A percentile compares a stretch with the other conserved stretches of the same genome.
Conservation (phyloP, 345 rosid species). For the Eucalyptus regnans region DNA sequence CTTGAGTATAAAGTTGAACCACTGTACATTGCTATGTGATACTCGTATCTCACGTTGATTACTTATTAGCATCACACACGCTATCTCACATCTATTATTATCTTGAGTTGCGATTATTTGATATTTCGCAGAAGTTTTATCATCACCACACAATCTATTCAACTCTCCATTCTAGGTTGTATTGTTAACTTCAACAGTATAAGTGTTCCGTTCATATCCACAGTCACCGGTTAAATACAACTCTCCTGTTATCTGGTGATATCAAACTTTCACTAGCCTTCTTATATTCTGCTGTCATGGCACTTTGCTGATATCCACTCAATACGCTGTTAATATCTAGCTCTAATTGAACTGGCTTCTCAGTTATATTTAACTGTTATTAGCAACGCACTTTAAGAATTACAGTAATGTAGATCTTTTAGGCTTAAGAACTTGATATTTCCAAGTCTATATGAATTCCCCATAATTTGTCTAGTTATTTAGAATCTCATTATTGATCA, state of each 20-base stretch:
- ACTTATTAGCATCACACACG: background rate
- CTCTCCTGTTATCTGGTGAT: background rate
- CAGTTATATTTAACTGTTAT: no score
- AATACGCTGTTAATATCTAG: background rate
- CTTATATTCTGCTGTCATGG: background rate
- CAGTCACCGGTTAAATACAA: background rate
- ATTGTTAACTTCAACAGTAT: background rate
- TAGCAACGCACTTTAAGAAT: background rate
- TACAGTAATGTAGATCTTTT: background rate
- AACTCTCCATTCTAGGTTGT: background rate
- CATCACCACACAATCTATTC: background rate
- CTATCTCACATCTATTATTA: background rate
- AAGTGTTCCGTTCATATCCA: background rate
- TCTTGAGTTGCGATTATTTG: background rate
- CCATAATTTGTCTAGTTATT: background rate
- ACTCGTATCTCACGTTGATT: no score
- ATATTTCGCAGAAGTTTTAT: no score
- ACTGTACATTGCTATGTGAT: background rate
- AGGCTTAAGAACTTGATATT: background rate
- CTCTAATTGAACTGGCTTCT: background rate
- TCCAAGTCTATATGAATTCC: background rate
- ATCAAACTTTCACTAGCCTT: background rate
- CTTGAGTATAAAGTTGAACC: background rate
- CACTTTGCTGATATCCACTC: background rate
- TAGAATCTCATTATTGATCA: background rate